Base-by-base conservation (phyloP, 257 asterid species). In the Striga asiatica region DNA sequence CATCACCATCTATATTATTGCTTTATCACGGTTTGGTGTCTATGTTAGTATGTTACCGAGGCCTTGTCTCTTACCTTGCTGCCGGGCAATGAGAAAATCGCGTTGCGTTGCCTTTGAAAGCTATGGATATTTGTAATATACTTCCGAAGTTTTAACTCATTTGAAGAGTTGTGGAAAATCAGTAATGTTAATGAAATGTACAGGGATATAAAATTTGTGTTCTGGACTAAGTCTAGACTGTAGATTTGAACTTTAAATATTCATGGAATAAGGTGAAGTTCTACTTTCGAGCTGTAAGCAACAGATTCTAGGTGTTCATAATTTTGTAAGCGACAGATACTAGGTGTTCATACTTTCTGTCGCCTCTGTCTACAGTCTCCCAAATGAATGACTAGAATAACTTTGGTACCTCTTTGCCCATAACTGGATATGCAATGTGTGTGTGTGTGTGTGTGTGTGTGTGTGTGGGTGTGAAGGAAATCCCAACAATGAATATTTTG, bases 281-380 rank as follows among this genome's bases (percentile, higher is more conserved):
- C 39, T 65, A 50, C 23, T 42, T 31, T 54, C 28, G 48, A 22
- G 42, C 42, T 35, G 32, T 45, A 45, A 65, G 47, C 21, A 65
- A 13, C 31, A 18, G 9, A 16, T 22, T 8, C 27, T 38, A 46
- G 43, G n/a, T 37, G 12, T 49, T 19, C 27, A 8, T 53, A 22
- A 18, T 55, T 46, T 34, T 35, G 32, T 45, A 45, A 65, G 47
- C 21, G 65, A 13, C 31, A 18, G 9, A 16, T 22, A n/a, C 27
- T 38, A 46, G 43, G n/a, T 37, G 12, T 49, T 19, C 27, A 8
- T 53, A 22, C 24, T 55, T 46, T 34, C n/a, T n/a, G n/a, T n/a
- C n/a, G n/a, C n/a, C n/a, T n/a, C n/a, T n/a, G n/a, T n/a, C 52
- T 28, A 25, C 52, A n/a, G 46, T 38, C 52, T 39, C 49, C 62